phyloP scores from a whole-genome alignment of 2,329 filamentous ascomycete genomes.

The Fusarium napiforme region DNA sequence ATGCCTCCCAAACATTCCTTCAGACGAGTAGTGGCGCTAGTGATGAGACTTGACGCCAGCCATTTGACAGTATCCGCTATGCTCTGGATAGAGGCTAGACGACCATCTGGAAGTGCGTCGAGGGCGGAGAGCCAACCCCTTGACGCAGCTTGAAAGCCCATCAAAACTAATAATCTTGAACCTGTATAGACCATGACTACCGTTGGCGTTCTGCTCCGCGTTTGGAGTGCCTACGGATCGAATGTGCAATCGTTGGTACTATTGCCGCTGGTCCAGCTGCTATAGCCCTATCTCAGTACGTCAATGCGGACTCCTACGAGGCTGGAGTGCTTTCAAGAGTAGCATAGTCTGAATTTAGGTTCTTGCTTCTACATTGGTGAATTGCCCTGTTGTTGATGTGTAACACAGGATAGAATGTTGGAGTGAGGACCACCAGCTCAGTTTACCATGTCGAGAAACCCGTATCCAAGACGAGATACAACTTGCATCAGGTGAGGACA shows the following conservation, averaged over 20 bases:
- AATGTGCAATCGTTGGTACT: accelerated
- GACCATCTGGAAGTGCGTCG: no score
- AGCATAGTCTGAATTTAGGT: background rate
- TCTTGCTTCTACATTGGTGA: background rate
- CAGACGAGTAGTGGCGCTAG: no score
- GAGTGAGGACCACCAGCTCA: background rate
- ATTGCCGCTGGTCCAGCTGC: background rate
- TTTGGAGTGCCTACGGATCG: background rate
- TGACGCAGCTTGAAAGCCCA: no score
- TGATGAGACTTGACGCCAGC: no score
- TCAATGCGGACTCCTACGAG: background rate
- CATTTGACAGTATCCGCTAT: no score
- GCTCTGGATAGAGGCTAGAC: accelerated
- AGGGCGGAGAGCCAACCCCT: background rate
- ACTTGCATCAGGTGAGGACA: accelerated
- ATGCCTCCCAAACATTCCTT: accelerated
- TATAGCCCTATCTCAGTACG: background rate
- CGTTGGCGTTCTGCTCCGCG: background rate
- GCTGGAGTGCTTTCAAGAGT: background rate
- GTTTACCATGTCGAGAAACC: background rate
- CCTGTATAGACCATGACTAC: no score
- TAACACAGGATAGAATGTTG: background rate
- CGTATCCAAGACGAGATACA: background rate
- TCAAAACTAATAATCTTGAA: no score
- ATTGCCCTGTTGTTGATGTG: background rate